Evolutionary conservation across 495 filamentous ascomycete genomes (phyloP), one percentile per base, ranked within the genome.

Genomic region (Sphaerosporella brunnea): DNA sequence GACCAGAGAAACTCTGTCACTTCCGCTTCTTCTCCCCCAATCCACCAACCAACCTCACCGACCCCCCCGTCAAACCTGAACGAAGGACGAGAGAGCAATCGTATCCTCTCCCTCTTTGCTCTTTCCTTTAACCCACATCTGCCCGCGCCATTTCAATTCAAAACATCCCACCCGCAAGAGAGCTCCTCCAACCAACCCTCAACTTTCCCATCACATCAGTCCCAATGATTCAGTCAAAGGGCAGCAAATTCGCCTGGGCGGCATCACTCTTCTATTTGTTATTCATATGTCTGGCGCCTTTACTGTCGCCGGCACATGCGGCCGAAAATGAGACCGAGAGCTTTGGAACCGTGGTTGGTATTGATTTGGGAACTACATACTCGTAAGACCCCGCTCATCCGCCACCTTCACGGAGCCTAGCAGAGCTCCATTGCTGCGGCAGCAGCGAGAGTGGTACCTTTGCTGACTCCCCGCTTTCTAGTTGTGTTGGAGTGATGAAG

Each of bases 341-440:
- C 55, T 85, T 83, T 65, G 84, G 87, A 61, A 86, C 78, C 52
- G 84, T 94, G 50, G 88, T 97, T 61, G 90, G 90, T 78, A 97
- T 97, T 65, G 90, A 97, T 79, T 67, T 97, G 63, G 90, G 90
- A 66, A 97, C 90, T 40, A 97, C 90, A 42, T 97, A 97, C 74
- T 93, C 85, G 68, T 73, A 67, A 36, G 69, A 62, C 21, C 10
- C 21, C 38, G 24, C 23, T 23, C 35, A 18, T 40, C 36, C 18
- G 28, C 28, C 28, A 32, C 28, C 11, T 16, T 4, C 0, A 2
- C n/a, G 15, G 23, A 4, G 28, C n/a, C n/a, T n/a, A n/a, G n/a
- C 19, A 37, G 30, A 36, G 36, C 20, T 40, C n/a, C 9, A 10
- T 20, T 35, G 8, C 51, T 68, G 63, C 54, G n/a, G 15, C 25